These are phyloP conservation scores for Hibiscus tridactylites DNA, from an alignment of 345 rosid species.

Conservation along the genomic window DNA sequence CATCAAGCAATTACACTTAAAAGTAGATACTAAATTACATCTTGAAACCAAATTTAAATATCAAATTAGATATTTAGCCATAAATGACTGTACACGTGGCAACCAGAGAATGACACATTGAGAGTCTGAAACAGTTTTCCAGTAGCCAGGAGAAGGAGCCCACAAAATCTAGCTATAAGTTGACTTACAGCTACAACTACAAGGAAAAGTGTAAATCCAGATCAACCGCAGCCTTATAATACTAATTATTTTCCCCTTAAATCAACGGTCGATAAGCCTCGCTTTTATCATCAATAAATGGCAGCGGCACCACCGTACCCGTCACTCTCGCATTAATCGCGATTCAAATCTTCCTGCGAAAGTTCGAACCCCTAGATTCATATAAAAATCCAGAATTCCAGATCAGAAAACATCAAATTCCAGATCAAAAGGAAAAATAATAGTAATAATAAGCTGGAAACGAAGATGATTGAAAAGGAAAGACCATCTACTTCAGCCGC, in stretches of 20 bases:
- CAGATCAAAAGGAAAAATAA: not conserved
- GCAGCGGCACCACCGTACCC: not conserved
- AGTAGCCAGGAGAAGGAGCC: not conserved
- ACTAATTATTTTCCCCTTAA: not conserved
- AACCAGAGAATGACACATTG: not conserved
- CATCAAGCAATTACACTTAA: too few species aligned
- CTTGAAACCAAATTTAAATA: too few species aligned
- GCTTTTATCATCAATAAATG: not conserved
- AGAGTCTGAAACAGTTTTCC: not conserved
- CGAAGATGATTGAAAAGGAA: not conserved
- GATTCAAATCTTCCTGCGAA: constrained; percentile 12
- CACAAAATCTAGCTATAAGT: not conserved
- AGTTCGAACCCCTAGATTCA: not conserved
- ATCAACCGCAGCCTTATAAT: not conserved
- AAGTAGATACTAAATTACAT: too few species aligned
- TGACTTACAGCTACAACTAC: not conserved
- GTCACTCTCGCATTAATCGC: constrained; percentile 14
- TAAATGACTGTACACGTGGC: not conserved
- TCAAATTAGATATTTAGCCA: too few species aligned
- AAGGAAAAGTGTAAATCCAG: not conserved
- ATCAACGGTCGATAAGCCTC: constrained; percentile 4
- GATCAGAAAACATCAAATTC: not conserved
- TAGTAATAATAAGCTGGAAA: not conserved
- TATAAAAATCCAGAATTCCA: not conserved
- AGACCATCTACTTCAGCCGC: constrained; percentile 5